phyloP scores from a whole-genome alignment of 495 filamentous ascomycete species.

The Beverwykella pulmonaria region DNA sequence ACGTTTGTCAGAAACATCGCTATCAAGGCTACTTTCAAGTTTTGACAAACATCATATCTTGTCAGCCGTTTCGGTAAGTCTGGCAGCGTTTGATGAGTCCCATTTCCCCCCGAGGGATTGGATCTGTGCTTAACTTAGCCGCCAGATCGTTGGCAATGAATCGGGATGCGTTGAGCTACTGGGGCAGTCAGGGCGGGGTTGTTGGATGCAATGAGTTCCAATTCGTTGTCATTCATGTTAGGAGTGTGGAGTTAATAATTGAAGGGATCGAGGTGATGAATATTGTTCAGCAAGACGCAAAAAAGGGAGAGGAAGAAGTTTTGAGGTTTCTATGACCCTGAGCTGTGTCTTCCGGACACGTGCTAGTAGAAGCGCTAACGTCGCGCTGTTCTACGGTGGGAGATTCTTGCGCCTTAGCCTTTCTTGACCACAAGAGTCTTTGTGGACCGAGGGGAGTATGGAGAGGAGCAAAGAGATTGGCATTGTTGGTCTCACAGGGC shows the following conservation, averaged over 20 bases:
- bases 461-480: too few relatives aligned
- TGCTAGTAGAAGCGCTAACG: not conserved
- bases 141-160: slow-evolving; percentile 12
- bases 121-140: slow-evolving; percentile 9
- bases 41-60: slow-evolving; percentile 34
- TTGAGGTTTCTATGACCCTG: not conserved
- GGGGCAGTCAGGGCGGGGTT: slow-evolving; percentile 38
- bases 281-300: not conserved
- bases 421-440: too few relatives aligned
- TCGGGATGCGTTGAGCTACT: slow-evolving; percentile 6
- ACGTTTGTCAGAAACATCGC: not conserved
- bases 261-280: not conserved
- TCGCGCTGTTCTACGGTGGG: not conserved
- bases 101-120: slow-evolving; percentile 7
- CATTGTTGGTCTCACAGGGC: too few relatives aligned
- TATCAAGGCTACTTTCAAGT: not conserved
- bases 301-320: not conserved
- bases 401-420: not conserved
- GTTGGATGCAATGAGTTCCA: slow-evolving; percentile 25
- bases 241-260: not conserved
- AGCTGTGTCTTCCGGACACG: not conserved
- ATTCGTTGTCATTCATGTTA: slow-evolving; percentile 21
- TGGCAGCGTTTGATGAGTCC: not conserved
- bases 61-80: not conserved
- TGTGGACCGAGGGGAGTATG: too few relatives aligned